phyloP scores from a whole-genome alignment of 2,329 filamentous ascomycete genomes.

The Diaporthe helianthi region DNA sequence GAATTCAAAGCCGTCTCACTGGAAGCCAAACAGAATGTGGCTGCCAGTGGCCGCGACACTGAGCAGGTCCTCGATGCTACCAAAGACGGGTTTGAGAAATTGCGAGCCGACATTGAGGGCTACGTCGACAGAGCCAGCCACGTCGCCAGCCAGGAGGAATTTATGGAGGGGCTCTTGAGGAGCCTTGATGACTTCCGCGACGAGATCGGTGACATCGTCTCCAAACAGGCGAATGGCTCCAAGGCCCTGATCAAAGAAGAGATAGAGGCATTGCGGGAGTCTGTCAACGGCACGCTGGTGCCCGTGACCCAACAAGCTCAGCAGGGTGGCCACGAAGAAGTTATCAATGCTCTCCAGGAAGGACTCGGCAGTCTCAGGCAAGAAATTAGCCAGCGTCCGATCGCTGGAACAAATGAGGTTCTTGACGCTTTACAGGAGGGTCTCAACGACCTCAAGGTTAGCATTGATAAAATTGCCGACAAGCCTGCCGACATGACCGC shows the following conservation, averaged over 20 bases:
- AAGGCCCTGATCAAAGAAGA: slow-evolving; percentile 80
- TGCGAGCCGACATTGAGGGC: slow-evolving; percentile 79
- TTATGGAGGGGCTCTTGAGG: slow-evolving; percentile 71
- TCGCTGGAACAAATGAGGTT: slow-evolving; percentile 82
- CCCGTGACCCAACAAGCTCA: slow-evolving; percentile 59
- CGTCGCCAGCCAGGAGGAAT: slow-evolving; percentile 76
- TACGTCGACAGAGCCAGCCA: slow-evolving; percentile 79
- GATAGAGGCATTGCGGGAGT: slow-evolving; percentile 81
- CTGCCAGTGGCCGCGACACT: slow-evolving; percentile 79
- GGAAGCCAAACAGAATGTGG: slow-evolving; percentile 78
- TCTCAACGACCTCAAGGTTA: slow-evolving; percentile 75
- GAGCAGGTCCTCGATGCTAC: slow-evolving; percentile 89
- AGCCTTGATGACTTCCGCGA: slow-evolving; percentile 72
- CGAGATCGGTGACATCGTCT: slow-evolving; percentile 70
- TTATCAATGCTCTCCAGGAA: slow-evolving; percentile 73
- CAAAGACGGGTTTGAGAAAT: slow-evolving; percentile 83
- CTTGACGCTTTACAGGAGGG: slow-evolving; percentile 91
- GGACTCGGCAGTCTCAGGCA: slow-evolving; percentile 78
- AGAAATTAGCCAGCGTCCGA: slow-evolving; percentile 72
- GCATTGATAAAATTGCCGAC: slow-evolving; percentile 79
- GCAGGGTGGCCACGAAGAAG: slow-evolving; percentile 62
- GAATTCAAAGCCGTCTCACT: slow-evolving; percentile 68
- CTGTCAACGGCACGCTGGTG: slow-evolving; percentile 74
- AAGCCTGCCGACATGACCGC: slow-evolving; percentile 84
- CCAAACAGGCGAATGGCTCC: slow-evolving; percentile 55